Conservation (phyloP, 2,329 filamentous ascomycete genomes). For the Aspergillus latus region DNA sequence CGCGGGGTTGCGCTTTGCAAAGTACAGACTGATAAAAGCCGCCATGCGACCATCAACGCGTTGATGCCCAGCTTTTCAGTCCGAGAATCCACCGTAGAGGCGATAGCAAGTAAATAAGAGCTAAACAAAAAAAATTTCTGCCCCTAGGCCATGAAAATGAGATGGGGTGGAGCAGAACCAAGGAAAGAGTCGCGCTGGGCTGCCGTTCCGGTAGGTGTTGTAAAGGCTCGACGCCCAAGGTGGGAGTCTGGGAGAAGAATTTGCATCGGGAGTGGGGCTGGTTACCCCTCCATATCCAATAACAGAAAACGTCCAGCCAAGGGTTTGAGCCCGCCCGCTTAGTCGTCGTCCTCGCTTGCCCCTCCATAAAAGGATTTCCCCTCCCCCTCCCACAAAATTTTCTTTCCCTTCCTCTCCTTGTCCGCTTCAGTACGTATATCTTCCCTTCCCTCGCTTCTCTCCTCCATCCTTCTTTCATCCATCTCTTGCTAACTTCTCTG, state of each 20-base stretch:
- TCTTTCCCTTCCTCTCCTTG: slow-evolving; percentile 37
- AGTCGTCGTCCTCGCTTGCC: slow-evolving; percentile 44
- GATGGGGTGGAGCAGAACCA: slow-evolving; percentile 30
- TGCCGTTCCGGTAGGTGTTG: neutral
- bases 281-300: slow-evolving; percentile 33
- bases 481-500: slow-evolving; percentile 27
- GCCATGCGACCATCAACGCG: slow-evolving; percentile 28
- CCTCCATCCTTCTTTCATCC: slow-evolving; percentile 22
- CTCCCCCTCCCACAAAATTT: slow-evolving; percentile 44
- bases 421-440: slow-evolving; percentile 50
- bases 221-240: slow-evolving; percentile 9
- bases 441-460: slow-evolving; percentile 28
- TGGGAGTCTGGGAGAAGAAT: slow-evolving; percentile 30
- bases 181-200: slow-evolving; percentile 25
- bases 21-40: slow-evolving; percentile 19
- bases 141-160: neutral
- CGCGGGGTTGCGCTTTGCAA: slow-evolving; percentile 24
- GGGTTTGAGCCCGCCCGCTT: slow-evolving; percentile 38
- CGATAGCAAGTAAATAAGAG: slow-evolving; percentile 15
- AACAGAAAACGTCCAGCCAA: slow-evolving; percentile 22
- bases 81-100: slow-evolving; percentile 20
- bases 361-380: slow-evolving; percentile 51
- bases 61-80: slow-evolving; percentile 40
- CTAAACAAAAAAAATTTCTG: slow-evolving; percentile 26
- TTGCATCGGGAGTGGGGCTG: slow-evolving; percentile 30